These are phyloP conservation scores for Triticum dicoccoides DNA, from an alignment of 176 grass and related monocot genomes.

Conservation along the genomic window DNA sequence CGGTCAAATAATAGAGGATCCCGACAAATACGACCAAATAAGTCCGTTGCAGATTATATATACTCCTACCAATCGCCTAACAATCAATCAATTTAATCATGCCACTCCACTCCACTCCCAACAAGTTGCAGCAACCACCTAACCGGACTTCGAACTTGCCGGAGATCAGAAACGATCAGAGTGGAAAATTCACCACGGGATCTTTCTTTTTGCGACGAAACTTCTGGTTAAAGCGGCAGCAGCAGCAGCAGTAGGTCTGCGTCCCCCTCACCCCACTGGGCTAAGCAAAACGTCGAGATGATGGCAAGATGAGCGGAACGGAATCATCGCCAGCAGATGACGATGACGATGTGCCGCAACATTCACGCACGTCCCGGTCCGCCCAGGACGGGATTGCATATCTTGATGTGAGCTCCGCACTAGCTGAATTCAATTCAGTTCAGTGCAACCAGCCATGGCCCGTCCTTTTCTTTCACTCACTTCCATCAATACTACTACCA, in stretches of 20 bases:
- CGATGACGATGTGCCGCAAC: neutral
- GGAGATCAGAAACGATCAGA: neutral
- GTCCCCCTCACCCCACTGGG: slow-evolving; percentile 23
- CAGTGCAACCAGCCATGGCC: neutral
- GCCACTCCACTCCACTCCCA: slow-evolving; percentile 11
- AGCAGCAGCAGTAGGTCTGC: neutral
- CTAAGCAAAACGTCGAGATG: neutral
- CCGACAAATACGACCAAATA: slow-evolving; percentile 44
- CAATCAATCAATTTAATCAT: neutral
- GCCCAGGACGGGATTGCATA: slow-evolving; percentile 30
- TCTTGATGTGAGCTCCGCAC: slow-evolving; percentile 42
- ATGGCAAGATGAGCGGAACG: slow-evolving; percentile 1
- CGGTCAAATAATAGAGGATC: slow-evolving; percentile 47
- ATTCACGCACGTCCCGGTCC: slow-evolving; percentile 23
- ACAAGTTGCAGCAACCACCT: slow-evolving; percentile 1
- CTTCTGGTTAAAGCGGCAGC: neutral
- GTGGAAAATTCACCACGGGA: neutral
- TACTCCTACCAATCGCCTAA: neutral
- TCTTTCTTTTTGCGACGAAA: neutral
- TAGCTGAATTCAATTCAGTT: slow-evolving; percentile 6
- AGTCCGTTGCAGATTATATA: slow-evolving; percentile 27
- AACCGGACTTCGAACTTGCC: neutral
- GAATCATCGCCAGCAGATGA: slow-evolving; percentile 6
- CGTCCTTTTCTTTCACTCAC: neutral
- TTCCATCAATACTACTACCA: neutral